These are phyloP conservation scores for Xylaria longipes DNA, from an alignment of 495 filamentous ascomycete genomes.

Conservation along the genomic window DNA sequence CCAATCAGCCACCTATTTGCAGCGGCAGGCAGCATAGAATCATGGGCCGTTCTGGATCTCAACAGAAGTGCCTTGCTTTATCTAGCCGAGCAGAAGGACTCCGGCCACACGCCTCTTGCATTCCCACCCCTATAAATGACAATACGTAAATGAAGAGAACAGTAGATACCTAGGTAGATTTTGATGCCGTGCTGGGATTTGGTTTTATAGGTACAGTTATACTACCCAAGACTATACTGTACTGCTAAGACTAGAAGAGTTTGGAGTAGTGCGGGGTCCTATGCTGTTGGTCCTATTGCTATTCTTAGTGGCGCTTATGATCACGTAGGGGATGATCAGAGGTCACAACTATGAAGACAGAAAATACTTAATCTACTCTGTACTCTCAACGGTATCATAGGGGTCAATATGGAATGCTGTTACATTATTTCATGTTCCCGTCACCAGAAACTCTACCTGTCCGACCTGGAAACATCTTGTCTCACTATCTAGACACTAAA, in stretches of 20 bases:
- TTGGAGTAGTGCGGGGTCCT: neutral
- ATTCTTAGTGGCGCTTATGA: constrained; percentile 5
- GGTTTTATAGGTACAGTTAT: neutral
- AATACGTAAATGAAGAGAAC: neutral
- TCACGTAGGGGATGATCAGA: neutral
- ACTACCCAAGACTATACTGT: neutral
- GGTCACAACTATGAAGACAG: neutral
- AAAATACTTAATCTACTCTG: neutral
- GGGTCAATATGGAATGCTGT: neutral
- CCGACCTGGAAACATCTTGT: no score
- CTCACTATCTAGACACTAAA: no score
- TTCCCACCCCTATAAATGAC: neutral
- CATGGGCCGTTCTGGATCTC: constrained; percentile 12
- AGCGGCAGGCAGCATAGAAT: neutral
- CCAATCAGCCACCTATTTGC: neutral
- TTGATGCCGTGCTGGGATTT: neutral
- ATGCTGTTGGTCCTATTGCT: neutral
- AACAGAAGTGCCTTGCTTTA: constrained; percentile 1
- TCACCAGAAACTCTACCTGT: neutral
- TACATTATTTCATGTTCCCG: neutral
- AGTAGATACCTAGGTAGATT: neutral
- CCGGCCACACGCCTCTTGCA: neutral
- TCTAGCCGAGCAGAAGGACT: neutral
- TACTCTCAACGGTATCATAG: neutral
- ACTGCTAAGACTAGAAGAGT: neutral